Evolutionary conservation across 306 rosid species (phyloP).

Genomic region (Crotalaria pallida): DNA sequence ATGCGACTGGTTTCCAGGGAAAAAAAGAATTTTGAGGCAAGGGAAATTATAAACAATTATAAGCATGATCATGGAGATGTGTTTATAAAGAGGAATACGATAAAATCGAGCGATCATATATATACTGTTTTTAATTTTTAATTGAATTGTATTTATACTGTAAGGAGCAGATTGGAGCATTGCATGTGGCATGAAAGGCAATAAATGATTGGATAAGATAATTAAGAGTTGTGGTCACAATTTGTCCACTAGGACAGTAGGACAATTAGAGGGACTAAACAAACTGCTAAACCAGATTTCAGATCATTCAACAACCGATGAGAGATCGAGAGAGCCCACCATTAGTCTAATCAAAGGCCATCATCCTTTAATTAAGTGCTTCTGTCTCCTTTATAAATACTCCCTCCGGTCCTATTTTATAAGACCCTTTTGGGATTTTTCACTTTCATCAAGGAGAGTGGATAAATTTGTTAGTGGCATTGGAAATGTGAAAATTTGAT

Average conservation of each 20-base stretch:
- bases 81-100: slow-evolving; percentile 23
- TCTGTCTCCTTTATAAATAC: too few relatives aligned
- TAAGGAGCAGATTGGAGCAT: slow-evolving; percentile 33
- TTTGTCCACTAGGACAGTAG: slow-evolving; percentile 43
- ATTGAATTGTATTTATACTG: slow-evolving; percentile 24
- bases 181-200: slow-evolving; percentile 50
- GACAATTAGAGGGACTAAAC: slow-evolving; percentile 17
- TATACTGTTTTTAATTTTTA: neutral
- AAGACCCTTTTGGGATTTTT: too few relatives aligned
- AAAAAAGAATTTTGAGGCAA: slow-evolving; percentile 35
- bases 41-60: slow-evolving; percentile 21
- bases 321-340: slow-evolving; percentile 2
- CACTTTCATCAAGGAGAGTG: too few relatives aligned
- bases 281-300: slow-evolving; percentile 23
- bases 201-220: slow-evolving; percentile 30
- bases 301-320: neutral
- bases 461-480: too few relatives aligned
- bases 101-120: slow-evolving; percentile 22
- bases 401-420: too few relatives aligned
- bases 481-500: too few relatives aligned
- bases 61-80: slow-evolving; percentile 49
- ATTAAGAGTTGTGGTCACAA: slow-evolving; percentile 36
- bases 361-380: neutral
- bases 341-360: neutral
- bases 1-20: slow-evolving; percentile 23